A percentile compares a stretch with the other conserved stretches of the same genome.
Evolutionary conservation across 164 flowering plant species (phyloP).

Genomic region (Saururus chinensis): DNA sequence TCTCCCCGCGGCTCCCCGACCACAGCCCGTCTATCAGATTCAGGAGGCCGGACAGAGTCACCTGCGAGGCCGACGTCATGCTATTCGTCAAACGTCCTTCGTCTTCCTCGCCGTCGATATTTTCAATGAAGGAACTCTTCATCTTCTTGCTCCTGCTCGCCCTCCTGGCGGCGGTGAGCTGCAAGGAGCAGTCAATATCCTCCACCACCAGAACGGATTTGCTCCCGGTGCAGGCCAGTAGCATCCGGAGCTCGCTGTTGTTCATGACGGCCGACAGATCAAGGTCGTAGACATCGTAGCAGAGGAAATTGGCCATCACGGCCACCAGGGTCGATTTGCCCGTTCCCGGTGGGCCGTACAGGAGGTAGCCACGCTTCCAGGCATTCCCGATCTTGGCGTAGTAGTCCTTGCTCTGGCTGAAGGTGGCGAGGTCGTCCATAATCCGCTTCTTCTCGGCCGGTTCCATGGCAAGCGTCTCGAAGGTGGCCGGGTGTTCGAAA

Average conservation of each 20-base stretch:
- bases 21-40: conserved; percentile 6
- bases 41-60: conserved; percentile 6
- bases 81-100: background rate
- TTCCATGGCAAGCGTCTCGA: conserved; percentile 47
- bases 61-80: background rate
- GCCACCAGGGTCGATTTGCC: conserved; percentile 65
- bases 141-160: background rate
- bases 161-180: conserved; percentile 29
- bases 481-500: conserved; percentile 55
- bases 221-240: conserved; percentile 34
- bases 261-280: conserved; percentile 50
- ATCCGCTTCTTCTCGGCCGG: conserved; percentile 42
- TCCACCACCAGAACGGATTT: conserved; percentile 59
- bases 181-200: conserved; percentile 69
- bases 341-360: conserved; percentile 58
- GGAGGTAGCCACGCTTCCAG: conserved; percentile 63
- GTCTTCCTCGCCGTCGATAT: background rate
- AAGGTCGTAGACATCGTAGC: conserved; percentile 54
- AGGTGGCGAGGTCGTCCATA: conserved; percentile 34
- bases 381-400: conserved; percentile 46
- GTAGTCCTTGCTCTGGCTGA: conserved; percentile 38
- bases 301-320: conserved; percentile 53
- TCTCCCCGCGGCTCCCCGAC: conserved; percentile 2
- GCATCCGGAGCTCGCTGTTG: conserved; percentile 46
- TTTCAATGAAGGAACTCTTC: background rate